Percentiles rank a stretch among this genome's conserved stretches.
These are phyloP conservation scores for Ascochyta fabae DNA, from an alignment of 2,329 filamentous ascomycete species.

Conservation along the genomic window DNA sequence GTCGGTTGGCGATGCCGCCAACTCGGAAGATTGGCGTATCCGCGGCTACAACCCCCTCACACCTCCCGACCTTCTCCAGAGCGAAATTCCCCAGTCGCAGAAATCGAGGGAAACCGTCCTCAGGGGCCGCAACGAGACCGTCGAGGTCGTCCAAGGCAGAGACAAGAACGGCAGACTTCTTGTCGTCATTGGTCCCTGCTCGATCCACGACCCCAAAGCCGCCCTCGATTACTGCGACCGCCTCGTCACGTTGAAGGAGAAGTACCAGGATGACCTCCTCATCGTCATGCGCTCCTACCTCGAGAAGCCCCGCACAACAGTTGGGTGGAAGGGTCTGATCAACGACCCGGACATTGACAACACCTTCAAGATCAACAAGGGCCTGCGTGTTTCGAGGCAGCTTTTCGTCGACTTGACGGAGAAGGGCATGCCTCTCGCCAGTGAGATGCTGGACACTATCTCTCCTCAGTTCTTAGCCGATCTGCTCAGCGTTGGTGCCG, in stretches of 20 bases:
- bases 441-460: constrained; percentile 98
- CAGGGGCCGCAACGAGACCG: constrained; percentile 65
- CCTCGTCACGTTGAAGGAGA: constrained; percentile 80
- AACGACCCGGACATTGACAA: constrained; percentile 99
- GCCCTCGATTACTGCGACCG: constrained; percentile 92
- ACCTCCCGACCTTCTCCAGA: constrained; percentile 90
- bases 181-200: constrained; percentile 93
- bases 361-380: constrained; percentile 99
- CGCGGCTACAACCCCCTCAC: constrained; percentile 93
- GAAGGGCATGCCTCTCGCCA: constrained; percentile 94
- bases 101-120: constrained; percentile 64
- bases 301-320: constrained; percentile 96
- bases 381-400: constrained; percentile 82
- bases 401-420: constrained; percentile 91
- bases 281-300: constrained; percentile 99
- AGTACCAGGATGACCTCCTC: constrained; percentile 85
- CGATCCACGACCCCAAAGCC: constrained; percentile 91
- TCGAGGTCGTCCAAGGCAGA: constrained; percentile 65
- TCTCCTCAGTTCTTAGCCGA: constrained; percentile 97
- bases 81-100: constrained; percentile 74
- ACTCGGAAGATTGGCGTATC: constrained; percentile 60
- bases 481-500: constrained; percentile 85
- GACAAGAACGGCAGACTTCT: constrained; percentile 66
- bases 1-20: constrained; percentile 56
- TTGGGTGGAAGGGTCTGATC: constrained; percentile 98